Evolutionary conservation across 2,329 filamentous ascomycete species (phyloP).

Genomic region (Microcyclospora tardicrescens): DNA sequence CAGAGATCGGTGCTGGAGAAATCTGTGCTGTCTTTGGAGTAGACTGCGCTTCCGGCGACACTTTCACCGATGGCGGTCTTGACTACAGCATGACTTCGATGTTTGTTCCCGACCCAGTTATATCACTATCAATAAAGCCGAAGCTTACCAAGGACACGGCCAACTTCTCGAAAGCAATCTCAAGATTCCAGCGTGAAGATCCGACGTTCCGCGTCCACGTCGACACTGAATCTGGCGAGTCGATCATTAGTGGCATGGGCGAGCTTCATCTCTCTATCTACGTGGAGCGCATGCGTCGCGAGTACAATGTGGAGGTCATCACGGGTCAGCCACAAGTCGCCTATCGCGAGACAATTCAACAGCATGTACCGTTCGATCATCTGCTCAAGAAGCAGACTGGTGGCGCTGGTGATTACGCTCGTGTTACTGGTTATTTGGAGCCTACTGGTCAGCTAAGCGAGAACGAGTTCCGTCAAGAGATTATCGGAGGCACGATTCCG

Average conservation of each 20-base stretch:
- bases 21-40: slow-evolving; percentile 98
- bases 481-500: slow-evolving; percentile 78
- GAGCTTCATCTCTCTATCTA: slow-evolving; percentile 96
- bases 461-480: slow-evolving; percentile 76
- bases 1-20: slow-evolving; percentile 85
- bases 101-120: slow-evolving; percentile 95
- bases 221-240: slow-evolving; percentile 85
- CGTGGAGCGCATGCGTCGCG: slow-evolving; percentile 87
- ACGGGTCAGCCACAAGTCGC: slow-evolving; percentile 96
- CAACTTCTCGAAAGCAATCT: slow-evolving; percentile 98
- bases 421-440: slow-evolving; percentile 84
- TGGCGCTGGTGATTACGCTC: slow-evolving; percentile 88
- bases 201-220: slow-evolving; percentile 93
- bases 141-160: slow-evolving; percentile 84
- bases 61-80: slow-evolving; percentile 85
- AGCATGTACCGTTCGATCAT: slow-evolving; percentile 75
- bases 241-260: slow-evolving; percentile 97
- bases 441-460: slow-evolving; percentile 55
- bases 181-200: slow-evolving; percentile 95
- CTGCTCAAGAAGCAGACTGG: slow-evolving; percentile 90
- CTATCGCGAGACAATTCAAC: slow-evolving; percentile 85
- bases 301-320: slow-evolving; percentile 90
- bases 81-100: slow-evolving; percentile 96
- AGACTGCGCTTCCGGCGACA: slow-evolving; percentile 94
- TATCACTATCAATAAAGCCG: slow-evolving; percentile 92